Evolutionary conservation across 228 moss, liverwort and hornwort species (phyloP).

Genomic region (Sphagnum magellanicum): DNA sequence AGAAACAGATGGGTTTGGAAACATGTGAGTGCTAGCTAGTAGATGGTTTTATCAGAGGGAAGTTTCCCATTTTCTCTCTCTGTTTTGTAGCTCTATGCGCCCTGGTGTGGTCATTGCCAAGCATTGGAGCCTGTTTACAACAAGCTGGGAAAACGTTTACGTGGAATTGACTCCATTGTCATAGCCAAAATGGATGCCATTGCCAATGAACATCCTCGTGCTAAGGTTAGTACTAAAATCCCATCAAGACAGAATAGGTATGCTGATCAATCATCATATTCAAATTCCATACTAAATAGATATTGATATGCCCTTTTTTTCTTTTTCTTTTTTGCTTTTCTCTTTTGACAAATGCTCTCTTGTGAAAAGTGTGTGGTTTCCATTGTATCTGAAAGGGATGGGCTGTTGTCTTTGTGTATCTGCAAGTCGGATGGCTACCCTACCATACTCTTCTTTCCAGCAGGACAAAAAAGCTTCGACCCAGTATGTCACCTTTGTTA

Average conservation of each 20-base stretch:
- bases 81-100: constrained; percentile 47
- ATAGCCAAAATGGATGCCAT: constrained; percentile 80
- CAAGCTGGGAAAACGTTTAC: constrained; percentile 50
- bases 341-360: no score
- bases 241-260: background rate
- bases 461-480: constrained; percentile 92
- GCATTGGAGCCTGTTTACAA: constrained; percentile 48
- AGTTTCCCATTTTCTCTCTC: background rate
- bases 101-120: constrained; percentile 73
- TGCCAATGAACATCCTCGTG: constrained; percentile 70
- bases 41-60: background rate
- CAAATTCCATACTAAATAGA: no score
- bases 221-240: constrained; percentile 37
- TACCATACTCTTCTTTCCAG: constrained; percentile 84
- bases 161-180: constrained; percentile 49
- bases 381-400: background rate
- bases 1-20: background rate
- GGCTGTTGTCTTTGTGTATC: background rate
- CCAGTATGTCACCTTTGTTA: constrained; percentile 37
- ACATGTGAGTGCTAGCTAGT: background rate
- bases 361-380: background rate
- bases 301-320: background rate
- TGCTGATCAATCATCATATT: no score
- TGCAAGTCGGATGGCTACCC: constrained; percentile 83
- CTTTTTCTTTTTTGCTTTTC: background rate